Base-by-base conservation (phyloP, 2,329 filamentous ascomycete genomes). In the Exophiala alcalophila region DNA sequence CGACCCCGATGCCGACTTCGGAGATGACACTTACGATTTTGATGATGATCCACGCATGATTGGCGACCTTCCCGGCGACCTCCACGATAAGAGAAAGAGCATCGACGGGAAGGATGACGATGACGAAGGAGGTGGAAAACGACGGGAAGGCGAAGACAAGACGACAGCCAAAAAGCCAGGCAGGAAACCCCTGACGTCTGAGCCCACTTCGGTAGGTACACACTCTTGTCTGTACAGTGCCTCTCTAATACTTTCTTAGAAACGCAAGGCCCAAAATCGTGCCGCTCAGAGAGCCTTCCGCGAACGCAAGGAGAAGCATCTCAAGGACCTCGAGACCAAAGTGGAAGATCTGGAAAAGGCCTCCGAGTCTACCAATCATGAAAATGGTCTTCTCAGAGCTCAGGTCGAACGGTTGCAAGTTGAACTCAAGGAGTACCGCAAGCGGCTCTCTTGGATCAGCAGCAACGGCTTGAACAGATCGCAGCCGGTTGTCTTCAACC, bases 91-190 rank as follows among this genome's bases (percentile, higher is more conserved):
- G 39, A 70, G 73, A 32, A 81, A 83, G 48, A 73, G 66, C 25
- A 72, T 63, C n/a, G 66, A 65, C 24, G 62, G 59, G 27, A 59
- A 59, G 39, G 81, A 69, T 5, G 70, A 81, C 2, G 83, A 85
- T 4, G 84, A 75, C n/a, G 71, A 70, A 19, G 76, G 74, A 30
- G 80, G 79, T 54, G 79, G 80, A 45, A 92, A 90, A 71, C 79
- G 88, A 53, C 80, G 86, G 47, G 89, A 94, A 66, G 80, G 83
- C 45, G 82, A 88, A 42, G 87, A 90, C 30, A 95, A 92, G 68
- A 75, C n/a, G n/a, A n/a, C 83, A 29, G 80, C 87, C 16, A 97
- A 97, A 79, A 98, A 97, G 70, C 91, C 92, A 4, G 92, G 92
- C 36, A 81, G 92, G 52, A 98, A 98, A 73, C 92, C 91, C 14